Base-by-base conservation (phyloP, 1,139 yeast genomes). In the Pichia sp. region DNA sequence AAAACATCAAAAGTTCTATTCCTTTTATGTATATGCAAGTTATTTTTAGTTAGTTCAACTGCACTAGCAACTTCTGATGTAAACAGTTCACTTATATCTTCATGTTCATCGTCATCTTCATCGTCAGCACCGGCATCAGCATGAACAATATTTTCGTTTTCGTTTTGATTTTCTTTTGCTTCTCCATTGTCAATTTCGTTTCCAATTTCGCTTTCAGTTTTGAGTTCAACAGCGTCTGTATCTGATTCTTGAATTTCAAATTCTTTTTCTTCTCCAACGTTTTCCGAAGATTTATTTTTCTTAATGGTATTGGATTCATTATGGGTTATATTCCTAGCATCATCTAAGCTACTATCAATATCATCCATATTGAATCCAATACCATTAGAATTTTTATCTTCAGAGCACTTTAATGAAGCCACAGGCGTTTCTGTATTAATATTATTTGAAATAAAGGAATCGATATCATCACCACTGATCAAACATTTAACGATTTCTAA, bases 401-500 rank as follows among this genome's bases (percentile, higher is more conserved):
- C 36, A n/a, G 26, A 48, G 31, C n/a, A n/a, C n/a, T 61, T 12
- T 29, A 8, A n/a, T 2, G 23, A 20, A 9, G 10, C 35, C 16
- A 22, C 8, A 22, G 11, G 5, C 9, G 11, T 23, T 4, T 32
- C 16, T 22, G 35, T 7, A 22, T 32, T 20, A 11, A 31, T 20
- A 20, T 32, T 25, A 4, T 23, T 6, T n/a, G n/a, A n/a, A 33
- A 24, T 11, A 12, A 33, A 33, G 12, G 25, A 5, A 10, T 32
- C 35, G 12, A 32, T 22, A 32, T 32, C 35, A 22, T 11, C 61
- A 39, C 57, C 65, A 4, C 56, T 52, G 2, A 46, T 20, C 3
- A 53, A 28, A 4, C 43, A 37, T 22, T 43, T 45, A 5, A 67
- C 16, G 31, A 60, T 47, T 46, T 55, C 64, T 25, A 80, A 60